Evolutionary conservation across 805 yeast genomes (phyloP).

Genomic region (Kurtzmaniella fragi): DNA sequence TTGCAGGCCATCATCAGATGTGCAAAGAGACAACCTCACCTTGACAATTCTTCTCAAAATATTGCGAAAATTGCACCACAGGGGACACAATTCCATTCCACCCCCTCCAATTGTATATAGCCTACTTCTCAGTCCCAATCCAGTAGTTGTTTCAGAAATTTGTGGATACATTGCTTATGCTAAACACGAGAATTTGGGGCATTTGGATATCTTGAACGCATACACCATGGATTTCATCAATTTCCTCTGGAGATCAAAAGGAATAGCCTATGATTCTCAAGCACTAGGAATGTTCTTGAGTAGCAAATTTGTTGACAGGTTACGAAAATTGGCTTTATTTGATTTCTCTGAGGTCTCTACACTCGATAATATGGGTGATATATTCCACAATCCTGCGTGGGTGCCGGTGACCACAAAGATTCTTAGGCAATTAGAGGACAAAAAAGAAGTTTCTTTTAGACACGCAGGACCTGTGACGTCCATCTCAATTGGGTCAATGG

Average conservation of each 20-base stretch:
- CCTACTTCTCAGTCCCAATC: conserved; percentile 37
- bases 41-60: too few relatives aligned
- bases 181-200: conserved; percentile 26
- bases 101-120: conserved; percentile 37
- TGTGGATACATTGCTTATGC: conserved; percentile 44
- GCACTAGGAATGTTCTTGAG: conserved; percentile 35
- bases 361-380: conserved; percentile 28
- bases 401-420: conserved; percentile 38
- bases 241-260: conserved; percentile 45
- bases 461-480: conserved; percentile 49
- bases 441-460: conserved; percentile 24
- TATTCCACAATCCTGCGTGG: conserved; percentile 51
- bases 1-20: too few relatives aligned
- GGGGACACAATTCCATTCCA: conserved; percentile 16
- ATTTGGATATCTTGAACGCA: conserved; percentile 38
- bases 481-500: not conserved
- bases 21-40: too few relatives aligned
- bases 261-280: conserved; percentile 15
- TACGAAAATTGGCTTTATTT: conserved; percentile 25
- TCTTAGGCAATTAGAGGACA: conserved; percentile 45
- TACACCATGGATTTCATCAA: conserved; percentile 55
- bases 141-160: conserved; percentile 40
- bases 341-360: conserved; percentile 26
- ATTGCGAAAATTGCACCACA: not conserved
- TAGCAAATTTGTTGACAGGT: conserved; percentile 22